phyloP scores from a whole-genome alignment of 257 asterid genomes.

The Capsicum pubescens region DNA sequence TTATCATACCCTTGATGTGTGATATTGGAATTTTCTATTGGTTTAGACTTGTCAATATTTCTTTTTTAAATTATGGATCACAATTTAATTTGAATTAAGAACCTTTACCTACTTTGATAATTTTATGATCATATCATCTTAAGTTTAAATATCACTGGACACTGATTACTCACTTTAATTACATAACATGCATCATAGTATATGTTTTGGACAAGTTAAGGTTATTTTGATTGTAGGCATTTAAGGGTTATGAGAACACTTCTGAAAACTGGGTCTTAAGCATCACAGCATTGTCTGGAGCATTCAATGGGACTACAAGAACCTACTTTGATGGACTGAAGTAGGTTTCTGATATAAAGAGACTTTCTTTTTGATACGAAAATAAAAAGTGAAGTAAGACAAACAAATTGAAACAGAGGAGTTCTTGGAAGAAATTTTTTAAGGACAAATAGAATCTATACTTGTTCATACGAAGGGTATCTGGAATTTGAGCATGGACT shows the following conservation, averaged over 20 bases:
- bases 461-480: too few relatives aligned
- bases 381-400: too few relatives aligned
- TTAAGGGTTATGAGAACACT: constrained; percentile 71
- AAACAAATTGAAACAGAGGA: too few relatives aligned
- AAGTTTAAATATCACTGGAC: neutral
- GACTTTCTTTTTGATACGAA: too few relatives aligned
- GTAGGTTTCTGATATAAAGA: constrained; percentile 47
- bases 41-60: neutral
- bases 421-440: too few relatives aligned
- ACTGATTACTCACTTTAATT: neutral
- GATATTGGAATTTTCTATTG: neutral
- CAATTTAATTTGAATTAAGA: neutral
- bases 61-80: neutral
- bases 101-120: neutral
- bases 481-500: too few relatives aligned
- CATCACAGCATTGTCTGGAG: constrained; percentile 91
- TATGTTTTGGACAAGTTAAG: neutral
- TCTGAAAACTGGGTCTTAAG: constrained; percentile 87
- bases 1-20: neutral
- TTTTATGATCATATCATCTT: neutral
- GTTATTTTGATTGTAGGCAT: constrained; percentile 56
- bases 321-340: constrained; percentile 92
- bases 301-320: constrained; percentile 95
- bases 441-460: too few relatives aligned
- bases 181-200: neutral